Percentiles rank a stretch among this genome's conserved stretches.
phyloP scores from a whole-genome alignment of 352 stramenopile species.

The Phytopythium kandeliae region DNA sequence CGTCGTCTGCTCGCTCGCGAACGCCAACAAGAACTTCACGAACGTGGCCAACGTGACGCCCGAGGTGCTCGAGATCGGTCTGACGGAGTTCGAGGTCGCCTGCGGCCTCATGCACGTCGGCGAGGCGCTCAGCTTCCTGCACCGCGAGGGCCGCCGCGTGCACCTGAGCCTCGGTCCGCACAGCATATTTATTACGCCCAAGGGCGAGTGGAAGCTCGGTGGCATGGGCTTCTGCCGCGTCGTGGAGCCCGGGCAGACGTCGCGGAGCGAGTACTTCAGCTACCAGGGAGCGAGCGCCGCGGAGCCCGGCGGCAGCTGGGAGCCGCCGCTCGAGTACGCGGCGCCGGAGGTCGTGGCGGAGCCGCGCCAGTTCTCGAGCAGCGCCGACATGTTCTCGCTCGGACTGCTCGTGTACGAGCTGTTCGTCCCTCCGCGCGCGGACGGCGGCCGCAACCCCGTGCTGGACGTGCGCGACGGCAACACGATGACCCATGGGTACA shows the following conservation, averaged over 20 bases:
- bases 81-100: slow-evolving; percentile 85
- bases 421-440: slow-evolving; percentile 70
- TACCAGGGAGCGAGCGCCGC: slow-evolving; percentile 36
- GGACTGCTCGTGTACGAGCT: slow-evolving; percentile 82
- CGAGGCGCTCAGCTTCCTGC: slow-evolving; percentile 87
- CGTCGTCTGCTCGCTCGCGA: slow-evolving; percentile 86
- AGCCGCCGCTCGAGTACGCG: slow-evolving; percentile 82
- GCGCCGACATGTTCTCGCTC: slow-evolving; percentile 85
- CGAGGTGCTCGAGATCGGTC: slow-evolving; percentile 82
- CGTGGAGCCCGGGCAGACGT: slow-evolving; percentile 77
- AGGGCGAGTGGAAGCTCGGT: slow-evolving; percentile 89
- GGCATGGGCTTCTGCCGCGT: slow-evolving; percentile 87
- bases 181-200: slow-evolving; percentile 89
- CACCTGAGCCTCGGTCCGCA: slow-evolving; percentile 82
- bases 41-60: slow-evolving; percentile 84
- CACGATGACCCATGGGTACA: slow-evolving; percentile 87
- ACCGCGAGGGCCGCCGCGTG: slow-evolving; percentile 84
- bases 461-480: slow-evolving; percentile 83
- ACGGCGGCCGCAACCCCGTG: slow-evolving; percentile 76
- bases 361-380: slow-evolving; percentile 71
- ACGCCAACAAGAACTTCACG: slow-evolving; percentile 87
- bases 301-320: slow-evolving; percentile 61
- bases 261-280: slow-evolving; percentile 79
- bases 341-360: slow-evolving; percentile 82
- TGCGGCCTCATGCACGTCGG: slow-evolving; percentile 86